Evolutionary conservation across 306 rosid genomes (phyloP).

Genomic region (Ziziphus jujuba): DNA sequence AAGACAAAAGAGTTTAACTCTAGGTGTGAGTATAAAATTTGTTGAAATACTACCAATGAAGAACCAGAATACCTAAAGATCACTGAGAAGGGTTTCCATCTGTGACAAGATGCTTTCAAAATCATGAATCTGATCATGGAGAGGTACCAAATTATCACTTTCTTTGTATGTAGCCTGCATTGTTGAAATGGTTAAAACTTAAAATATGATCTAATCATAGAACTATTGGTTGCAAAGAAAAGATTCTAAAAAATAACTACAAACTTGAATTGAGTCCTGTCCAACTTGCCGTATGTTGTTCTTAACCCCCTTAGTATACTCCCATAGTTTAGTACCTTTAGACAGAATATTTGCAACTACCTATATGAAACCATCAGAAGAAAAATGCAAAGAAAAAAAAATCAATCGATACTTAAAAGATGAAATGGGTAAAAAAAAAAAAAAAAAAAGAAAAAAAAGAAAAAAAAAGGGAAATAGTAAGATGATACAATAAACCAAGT

Average conservation of each 20-base stretch:
- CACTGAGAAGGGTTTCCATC: conserved; percentile 94
- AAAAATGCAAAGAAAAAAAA: no score
- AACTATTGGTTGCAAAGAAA: neutral
- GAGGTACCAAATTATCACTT: conserved; percentile 89
- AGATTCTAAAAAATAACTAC: conserved; percentile 15
- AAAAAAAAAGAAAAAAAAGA: neutral
- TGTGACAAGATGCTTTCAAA: conserved; percentile 93
- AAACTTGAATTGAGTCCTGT: conserved; percentile 94
- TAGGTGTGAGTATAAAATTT: no score
- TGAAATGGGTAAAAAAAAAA: neutral
- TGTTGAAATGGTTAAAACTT: conserved; percentile 22
- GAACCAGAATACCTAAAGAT: conserved; percentile 71
- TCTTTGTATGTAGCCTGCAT: no score
- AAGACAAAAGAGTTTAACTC: no score
- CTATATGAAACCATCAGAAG: conserved; percentile 30
- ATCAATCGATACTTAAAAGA: neutral
- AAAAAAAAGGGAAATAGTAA: no score
- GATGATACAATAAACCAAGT: no score
- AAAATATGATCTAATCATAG: neutral
- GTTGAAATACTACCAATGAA: conserved; percentile 21
- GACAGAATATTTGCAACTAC: conserved; percentile 87
- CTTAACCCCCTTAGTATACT: conserved; percentile 89
- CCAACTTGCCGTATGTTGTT: conserved; percentile 90
- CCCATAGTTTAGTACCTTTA: conserved; percentile 85
- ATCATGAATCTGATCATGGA: conserved; percentile 94